Percentiles rank a stretch among this genome's conserved stretches.
Evolutionary conservation across 768 basidiomycete species (phyloP).

Genomic region (Trametes cingulata): DNA sequence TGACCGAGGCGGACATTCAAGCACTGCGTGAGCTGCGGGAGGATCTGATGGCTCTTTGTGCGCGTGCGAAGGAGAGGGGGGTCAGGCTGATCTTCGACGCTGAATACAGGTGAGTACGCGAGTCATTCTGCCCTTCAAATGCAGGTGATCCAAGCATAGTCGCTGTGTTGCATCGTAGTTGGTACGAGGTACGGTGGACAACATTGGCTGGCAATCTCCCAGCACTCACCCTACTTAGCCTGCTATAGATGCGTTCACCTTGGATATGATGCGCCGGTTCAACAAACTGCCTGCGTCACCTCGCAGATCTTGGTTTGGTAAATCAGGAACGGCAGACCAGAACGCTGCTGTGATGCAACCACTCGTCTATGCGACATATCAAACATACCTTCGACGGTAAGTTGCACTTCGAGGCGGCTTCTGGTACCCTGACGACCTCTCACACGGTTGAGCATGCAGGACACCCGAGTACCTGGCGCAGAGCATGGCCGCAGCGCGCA

Average conservation of each 20-base stretch:
- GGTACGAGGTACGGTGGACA: slow-evolving; percentile 41
- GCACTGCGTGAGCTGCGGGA: slow-evolving; percentile 61
- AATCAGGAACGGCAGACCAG: not conserved
- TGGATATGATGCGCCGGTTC: slow-evolving; percentile 75
- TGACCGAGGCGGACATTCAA: slow-evolving; percentile 58
- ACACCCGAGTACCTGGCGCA: slow-evolving; percentile 68
- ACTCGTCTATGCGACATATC: slow-evolving; percentile 82
- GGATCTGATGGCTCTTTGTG: slow-evolving; percentile 66
- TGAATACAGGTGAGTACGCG: slow-evolving; percentile 61
- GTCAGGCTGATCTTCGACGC: slow-evolving; percentile 83
- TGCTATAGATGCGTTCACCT: slow-evolving; percentile 78
- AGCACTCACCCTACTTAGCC: slow-evolving; percentile 46
- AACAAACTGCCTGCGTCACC: slow-evolving; percentile 47
- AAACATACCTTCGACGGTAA: slow-evolving; percentile 82
- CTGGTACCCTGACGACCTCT: not conserved
- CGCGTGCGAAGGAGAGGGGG: slow-evolving; percentile 56
- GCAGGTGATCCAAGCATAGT: no score
- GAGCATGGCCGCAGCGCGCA: slow-evolving; percentile 63
- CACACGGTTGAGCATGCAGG: slow-evolving; percentile 37
- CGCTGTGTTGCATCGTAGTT: no score
- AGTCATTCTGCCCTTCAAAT: no score
- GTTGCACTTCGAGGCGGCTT: slow-evolving; percentile 5
- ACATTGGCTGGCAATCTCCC: no score
- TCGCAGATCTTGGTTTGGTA: slow-evolving; percentile 9
- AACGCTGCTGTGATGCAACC: slow-evolving; percentile 48